Evolutionary conservation across 2,329 filamentous ascomycete species (phyloP).

Genomic region (Neopestalotiopsis rosae): DNA sequence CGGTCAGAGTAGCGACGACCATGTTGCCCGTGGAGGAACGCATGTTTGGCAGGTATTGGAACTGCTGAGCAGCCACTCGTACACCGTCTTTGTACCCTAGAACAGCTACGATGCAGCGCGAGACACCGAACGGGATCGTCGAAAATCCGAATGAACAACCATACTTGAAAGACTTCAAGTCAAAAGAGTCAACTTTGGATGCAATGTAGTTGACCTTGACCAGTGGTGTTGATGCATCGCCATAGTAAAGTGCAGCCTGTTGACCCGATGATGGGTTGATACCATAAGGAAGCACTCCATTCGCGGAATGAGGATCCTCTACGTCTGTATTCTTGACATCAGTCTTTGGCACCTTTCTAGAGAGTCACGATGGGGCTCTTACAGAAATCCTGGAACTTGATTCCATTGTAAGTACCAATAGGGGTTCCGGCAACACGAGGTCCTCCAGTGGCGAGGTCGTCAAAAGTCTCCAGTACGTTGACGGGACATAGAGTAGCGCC

Average conservation of each 20-base stretch:
- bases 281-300: background rate
- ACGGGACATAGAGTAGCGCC: background rate
- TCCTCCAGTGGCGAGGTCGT: background rate
- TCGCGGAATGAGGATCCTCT: background rate
- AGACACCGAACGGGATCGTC: background rate
- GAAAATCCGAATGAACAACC: background rate
- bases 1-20: background rate
- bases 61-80: conserved; percentile 1
- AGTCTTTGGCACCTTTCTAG: background rate
- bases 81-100: background rate
- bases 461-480: background rate
- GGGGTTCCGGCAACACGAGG: background rate
- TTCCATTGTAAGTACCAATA: conserved; percentile 4
- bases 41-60: conserved; percentile 2
- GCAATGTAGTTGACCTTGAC: conserved; percentile 4
- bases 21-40: conserved; percentile 1
- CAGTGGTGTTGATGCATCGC: background rate
- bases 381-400: conserved; percentile 12
- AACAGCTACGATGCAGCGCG: conserved; percentile 1
- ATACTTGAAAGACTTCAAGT: background rate
- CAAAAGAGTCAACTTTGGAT: background rate
- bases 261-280: conserved; percentile 1
- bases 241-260: conserved; percentile 1
- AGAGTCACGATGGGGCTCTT: too few species aligned
- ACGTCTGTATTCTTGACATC: background rate